Percentiles rank a stretch among this genome's conserved stretches.
phyloP scores from a whole-genome alignment of 2,329 filamentous ascomycete genomes.

The Exophiala dermatitidis region DNA sequence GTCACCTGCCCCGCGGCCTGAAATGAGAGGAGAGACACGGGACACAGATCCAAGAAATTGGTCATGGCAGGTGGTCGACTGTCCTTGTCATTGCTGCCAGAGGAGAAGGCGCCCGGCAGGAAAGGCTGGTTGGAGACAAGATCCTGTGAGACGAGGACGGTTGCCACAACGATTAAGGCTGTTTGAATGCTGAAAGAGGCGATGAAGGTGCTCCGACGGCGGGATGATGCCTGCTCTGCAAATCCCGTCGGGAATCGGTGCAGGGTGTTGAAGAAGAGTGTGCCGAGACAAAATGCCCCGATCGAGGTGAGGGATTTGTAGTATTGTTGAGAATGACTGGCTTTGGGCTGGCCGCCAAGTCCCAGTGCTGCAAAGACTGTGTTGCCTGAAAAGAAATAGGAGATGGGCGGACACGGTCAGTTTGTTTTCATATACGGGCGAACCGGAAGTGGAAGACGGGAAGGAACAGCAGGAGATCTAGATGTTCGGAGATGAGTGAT shows the following conservation, averaged over 20 bases:
- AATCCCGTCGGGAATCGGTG: conserved; percentile 32
- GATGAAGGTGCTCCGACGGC: conserved; percentile 35
- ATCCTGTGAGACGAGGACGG: conserved; percentile 32
- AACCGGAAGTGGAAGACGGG: background rate
- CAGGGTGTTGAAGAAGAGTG: conserved; percentile 36
- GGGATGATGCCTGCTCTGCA: conserved; percentile 28
- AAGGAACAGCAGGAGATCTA: background rate
- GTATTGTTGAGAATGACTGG: conserved; percentile 36
- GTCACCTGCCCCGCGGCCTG: conserved; percentile 39
- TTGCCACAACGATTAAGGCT: conserved; percentile 31
- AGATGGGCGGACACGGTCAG: background rate
- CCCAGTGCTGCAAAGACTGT: conserved; percentile 40
- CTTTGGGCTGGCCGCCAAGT: conserved; percentile 34
- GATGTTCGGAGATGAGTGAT: background rate
- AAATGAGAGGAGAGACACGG: conserved; percentile 37
- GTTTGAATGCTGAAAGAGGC: conserved; percentile 37
- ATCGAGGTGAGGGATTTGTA: conserved; percentile 40
- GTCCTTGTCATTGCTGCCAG: conserved; percentile 15
- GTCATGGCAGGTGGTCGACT: conserved; percentile 1
- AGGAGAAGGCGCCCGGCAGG: conserved; percentile 23
- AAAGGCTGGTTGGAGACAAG: conserved; percentile 30
- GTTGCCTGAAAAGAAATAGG: conserved; percentile 32
- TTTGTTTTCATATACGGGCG: background rate
- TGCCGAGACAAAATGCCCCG: conserved; percentile 34
- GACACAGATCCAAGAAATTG: conserved; percentile 30